A percentile compares a stretch with the other conserved stretches of the same genome.
Evolutionary conservation across 2,329 filamentous ascomycete species (phyloP).

Genomic region (Fusarium humuli): DNA sequence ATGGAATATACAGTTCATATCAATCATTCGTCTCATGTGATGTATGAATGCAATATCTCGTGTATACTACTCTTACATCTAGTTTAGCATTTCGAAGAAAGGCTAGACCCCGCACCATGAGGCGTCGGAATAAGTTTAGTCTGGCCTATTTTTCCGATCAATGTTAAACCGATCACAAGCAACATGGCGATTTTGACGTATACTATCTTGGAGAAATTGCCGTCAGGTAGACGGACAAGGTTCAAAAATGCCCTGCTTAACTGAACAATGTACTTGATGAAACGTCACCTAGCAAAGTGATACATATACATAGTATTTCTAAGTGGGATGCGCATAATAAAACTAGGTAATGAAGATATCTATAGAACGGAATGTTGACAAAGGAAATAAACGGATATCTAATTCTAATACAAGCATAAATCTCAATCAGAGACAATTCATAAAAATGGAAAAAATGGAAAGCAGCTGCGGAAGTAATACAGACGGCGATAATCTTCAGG

Average conservation of each 20-base stretch:
- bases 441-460: neutral
- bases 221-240: fast-evolving
- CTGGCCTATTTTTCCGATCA: too few relatives aligned
- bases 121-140: neutral
- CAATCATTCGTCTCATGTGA: neutral
- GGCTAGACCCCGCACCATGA: fast-evolving
- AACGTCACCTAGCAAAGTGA: fast-evolving
- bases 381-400: neutral
- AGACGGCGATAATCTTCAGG: neutral
- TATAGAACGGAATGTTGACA: neutral
- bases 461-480: fast-evolving
- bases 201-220: neutral
- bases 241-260: neutral
- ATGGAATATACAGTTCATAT: neutral
- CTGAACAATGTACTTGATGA: neutral
- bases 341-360: neutral
- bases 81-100: neutral
- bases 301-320: neutral
- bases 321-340: fast-evolving
- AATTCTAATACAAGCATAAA: neutral
- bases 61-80: too few relatives aligned
- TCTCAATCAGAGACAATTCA: neutral
- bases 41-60: too few relatives aligned
- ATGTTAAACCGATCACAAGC: too few relatives aligned
- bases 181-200: neutral